These are phyloP conservation scores for Boletus semigastroideus DNA, from an alignment of 1,284 basidiomycete genomes.

Conservation along the genomic window DNA sequence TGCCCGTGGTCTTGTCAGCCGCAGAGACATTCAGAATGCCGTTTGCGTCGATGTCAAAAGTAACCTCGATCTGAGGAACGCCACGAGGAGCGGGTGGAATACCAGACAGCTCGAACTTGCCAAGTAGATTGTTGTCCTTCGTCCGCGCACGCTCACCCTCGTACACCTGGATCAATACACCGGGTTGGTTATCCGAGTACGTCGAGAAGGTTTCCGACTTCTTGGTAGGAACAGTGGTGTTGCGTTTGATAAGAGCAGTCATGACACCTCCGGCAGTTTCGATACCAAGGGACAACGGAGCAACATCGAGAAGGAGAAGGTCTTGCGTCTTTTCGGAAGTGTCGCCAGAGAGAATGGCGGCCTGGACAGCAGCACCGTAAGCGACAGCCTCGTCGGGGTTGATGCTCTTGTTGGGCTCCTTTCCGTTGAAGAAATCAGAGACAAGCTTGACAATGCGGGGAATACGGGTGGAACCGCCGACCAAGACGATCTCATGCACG, in stretches of 20 bases:
- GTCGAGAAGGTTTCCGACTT: slow-evolving; percentile 99
- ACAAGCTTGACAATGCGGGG: slow-evolving; percentile 98
- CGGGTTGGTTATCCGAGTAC: slow-evolving; percentile 98
- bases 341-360: slow-evolving; percentile 96
- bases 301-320: slow-evolving; percentile 94
- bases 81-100: slow-evolving; percentile 96
- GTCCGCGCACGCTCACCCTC: slow-evolving; percentile 99
- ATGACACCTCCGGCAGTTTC: slow-evolving; percentile 99
- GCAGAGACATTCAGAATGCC: slow-evolving; percentile 90
- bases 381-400: slow-evolving; percentile 99
- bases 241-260: slow-evolving; percentile 96
- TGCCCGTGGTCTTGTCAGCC: slow-evolving; percentile 94
- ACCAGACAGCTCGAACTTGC: slow-evolving; percentile 91
- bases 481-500: slow-evolving; percentile 96
- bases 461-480: slow-evolving; percentile 98
- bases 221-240: slow-evolving; percentile 99
- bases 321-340: slow-evolving; percentile 98
- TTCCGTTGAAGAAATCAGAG: slow-evolving; percentile 98
- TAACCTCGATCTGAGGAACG: slow-evolving; percentile 94
- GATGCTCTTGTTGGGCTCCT: slow-evolving; percentile 95
- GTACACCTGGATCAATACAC: slow-evolving; percentile 98
- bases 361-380: slow-evolving; percentile 99
- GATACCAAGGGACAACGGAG: slow-evolving; percentile 95
- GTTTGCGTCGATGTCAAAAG: slow-evolving; percentile 93
- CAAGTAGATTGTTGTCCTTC: slow-evolving; percentile 98